Base-by-base conservation (phyloP, 495 filamentous ascomycete species). In the Aspergillus biplanus region DNA sequence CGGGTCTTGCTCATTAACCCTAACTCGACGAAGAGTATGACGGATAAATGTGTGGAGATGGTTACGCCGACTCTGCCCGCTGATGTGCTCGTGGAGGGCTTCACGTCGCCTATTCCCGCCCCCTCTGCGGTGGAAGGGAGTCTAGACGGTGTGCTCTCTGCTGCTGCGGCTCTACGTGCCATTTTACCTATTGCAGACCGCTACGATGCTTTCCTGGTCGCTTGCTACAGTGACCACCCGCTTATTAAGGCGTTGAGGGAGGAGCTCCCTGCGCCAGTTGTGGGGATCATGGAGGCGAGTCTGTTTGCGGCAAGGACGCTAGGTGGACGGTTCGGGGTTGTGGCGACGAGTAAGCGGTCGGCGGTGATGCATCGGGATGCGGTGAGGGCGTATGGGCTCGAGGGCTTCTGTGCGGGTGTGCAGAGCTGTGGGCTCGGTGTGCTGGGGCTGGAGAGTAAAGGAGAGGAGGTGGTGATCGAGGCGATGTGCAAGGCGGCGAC, bases 261-360 rank as follows among this genome's bases (percentile, higher is more conserved):
- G 67, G 81, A 83, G 61, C 47, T 79, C 52, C 56, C 65, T 9
- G 58, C 67, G 4, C 81, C 79, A 0, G 78, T 82, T 0, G 78
- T 82, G 12, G 80, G 81, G 4, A 83, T 83, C 64, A 82, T 83
- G 79, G 81, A 83, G 59, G 79, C 79, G 11, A 63, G 71, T 34
- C 69, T 80, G 2, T 76, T 74, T 60, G 65, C 76, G 6, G 69
- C 73, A 33, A 56, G 77, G 7, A 78, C 73, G 60, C 63, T 77
- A 2, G 77, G 77, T 18, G 68, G 68, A 9, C 62, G 74, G 6
- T 76, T 82, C 49, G 80, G 80, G 13, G 69, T 83, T 18, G 67
- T 80, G 3, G 74, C 74, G 12, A 81, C 78, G 11, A 70, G 71
- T 3, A 63, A 62, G 27, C 70, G 81, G 37, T 78, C 74, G 18